Percentiles rank a stretch among this genome's conserved stretches.
Conservation (phyloP, 305 asterid genomes). For the Fraxinus baroniana region DNA sequence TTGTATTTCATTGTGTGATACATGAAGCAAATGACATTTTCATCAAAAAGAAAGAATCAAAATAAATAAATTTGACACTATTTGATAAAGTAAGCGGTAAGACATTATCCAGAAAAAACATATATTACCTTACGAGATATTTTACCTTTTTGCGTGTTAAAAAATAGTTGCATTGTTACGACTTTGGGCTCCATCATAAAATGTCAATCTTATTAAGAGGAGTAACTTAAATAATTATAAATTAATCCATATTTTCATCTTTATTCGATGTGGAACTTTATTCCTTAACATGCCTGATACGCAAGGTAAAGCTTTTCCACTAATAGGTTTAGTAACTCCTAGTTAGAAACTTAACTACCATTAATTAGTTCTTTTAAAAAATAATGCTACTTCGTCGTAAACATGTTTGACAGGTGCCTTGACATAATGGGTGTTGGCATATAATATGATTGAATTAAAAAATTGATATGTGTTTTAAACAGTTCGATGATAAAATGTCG, state of each 20-base stretch:
- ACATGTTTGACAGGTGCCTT: too few species aligned
- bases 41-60: too few species aligned
- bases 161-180: background rate
- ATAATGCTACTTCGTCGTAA: too few species aligned
- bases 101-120: background rate
- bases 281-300: background rate
- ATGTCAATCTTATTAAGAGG: too few species aligned
- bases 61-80: background rate
- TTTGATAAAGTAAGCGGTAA: background rate
- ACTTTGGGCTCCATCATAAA: too few species aligned
- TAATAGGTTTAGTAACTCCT: background rate
- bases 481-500: too few species aligned
- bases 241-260: too few species aligned
- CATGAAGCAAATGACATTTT: background rate
- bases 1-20: background rate
- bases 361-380: background rate
- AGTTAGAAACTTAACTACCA: background rate
- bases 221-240: too few species aligned
- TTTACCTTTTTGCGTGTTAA: background rate
- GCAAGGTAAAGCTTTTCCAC: background rate
- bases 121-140: background rate
- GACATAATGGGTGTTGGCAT: too few species aligned
- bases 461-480: too few species aligned
- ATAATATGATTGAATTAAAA: too few species aligned
- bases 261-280: too few species aligned